These are phyloP conservation scores for Adiantum capillusveneris DNA, from an alignment of 75 land plant species.

Conservation along the genomic window DNA sequence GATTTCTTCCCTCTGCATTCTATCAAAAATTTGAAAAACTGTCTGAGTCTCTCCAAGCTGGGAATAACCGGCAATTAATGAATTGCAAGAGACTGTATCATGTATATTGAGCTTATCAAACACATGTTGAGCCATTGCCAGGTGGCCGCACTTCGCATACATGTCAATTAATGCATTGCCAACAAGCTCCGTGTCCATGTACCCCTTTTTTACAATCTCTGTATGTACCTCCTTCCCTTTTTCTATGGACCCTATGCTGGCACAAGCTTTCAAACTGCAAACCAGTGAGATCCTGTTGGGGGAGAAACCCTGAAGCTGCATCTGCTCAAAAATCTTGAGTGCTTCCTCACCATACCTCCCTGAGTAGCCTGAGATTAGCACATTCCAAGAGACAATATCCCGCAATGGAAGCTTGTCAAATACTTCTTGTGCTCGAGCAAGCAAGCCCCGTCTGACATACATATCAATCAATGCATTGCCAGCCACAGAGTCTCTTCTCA, in stretches of 20 bases:
- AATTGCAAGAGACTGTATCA: conserved; percentile 24
- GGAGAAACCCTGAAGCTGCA: conserved; percentile 34
- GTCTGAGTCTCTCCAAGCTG: conserved; percentile 46
- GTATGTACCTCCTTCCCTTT: conserved; percentile 25
- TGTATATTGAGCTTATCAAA: neutral
- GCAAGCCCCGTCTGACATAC: conserved; percentile 18
- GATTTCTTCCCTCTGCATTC: conserved; percentile 41
- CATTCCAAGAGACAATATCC: conserved; percentile 30
- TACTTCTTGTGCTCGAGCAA: conserved; percentile 15
- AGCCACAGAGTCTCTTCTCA: conserved; percentile 12
- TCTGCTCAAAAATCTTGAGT: conserved; percentile 22
- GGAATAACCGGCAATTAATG: conserved; percentile 41
- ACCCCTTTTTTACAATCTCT: neutral
- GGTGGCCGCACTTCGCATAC: conserved; percentile 1
- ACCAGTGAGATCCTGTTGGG: conserved; percentile 41
- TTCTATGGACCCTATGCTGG: conserved; percentile 1
- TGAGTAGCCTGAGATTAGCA: conserved; percentile 27
- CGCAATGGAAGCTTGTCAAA: conserved; percentile 32
- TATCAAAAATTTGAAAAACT: conserved; percentile 29
- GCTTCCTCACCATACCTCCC: conserved; percentile 22
- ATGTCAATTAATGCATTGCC: neutral
- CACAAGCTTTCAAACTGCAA: conserved; percentile 25
- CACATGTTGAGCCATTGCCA: conserved; percentile 6
- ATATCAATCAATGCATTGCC: conserved; percentile 24
- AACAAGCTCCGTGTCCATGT: neutral